A percentile compares a stretch with the other conserved stretches of the same genome.
Conservation (phyloP, 2,329 filamentous ascomycete genomes). For the Nigrograna mackinnonii region DNA sequence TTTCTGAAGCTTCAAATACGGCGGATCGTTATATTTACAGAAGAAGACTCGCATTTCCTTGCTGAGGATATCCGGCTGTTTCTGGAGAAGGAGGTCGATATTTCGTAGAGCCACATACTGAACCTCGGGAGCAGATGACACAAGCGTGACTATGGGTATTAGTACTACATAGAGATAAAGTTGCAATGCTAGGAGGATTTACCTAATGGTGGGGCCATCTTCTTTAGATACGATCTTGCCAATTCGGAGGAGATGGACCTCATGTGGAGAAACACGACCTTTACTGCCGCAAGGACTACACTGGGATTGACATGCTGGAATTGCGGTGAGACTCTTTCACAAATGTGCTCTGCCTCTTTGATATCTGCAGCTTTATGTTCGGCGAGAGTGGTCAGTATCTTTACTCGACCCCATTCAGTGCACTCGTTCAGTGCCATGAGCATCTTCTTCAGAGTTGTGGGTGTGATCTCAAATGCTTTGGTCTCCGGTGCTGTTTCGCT, state of each 20-base stretch:
- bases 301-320: constrained; percentile 99
- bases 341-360: constrained; percentile 98
- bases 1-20: constrained; percentile 96
- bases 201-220: constrained; percentile 97
- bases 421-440: constrained; percentile 96
- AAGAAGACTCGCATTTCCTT: constrained; percentile 99
- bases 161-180: constrained; percentile 22
- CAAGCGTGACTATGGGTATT: constrained; percentile 73
- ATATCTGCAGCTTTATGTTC: constrained; percentile 85
- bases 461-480: constrained; percentile 79
- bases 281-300: constrained; percentile 95
- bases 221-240: constrained; percentile 86
- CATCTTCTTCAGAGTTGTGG: constrained; percentile 88
- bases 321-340: constrained; percentile 91
- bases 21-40: constrained; percentile 99
- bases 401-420: constrained; percentile 97
- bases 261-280: constrained; percentile 98
- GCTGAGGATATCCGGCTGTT: constrained; percentile 93
- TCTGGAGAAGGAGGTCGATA: constrained; percentile 93
- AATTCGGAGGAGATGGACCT: constrained; percentile 76
- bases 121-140: constrained; percentile 94
- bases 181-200: constrained; percentile 42
- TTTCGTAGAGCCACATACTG: constrained; percentile 97
- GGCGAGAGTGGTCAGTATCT: constrained; percentile 85
- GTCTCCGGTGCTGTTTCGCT: constrained; percentile 89